Evolutionary conservation across 805 yeast genomes (phyloP).

Genomic region (Barnettozyma californica): DNA sequence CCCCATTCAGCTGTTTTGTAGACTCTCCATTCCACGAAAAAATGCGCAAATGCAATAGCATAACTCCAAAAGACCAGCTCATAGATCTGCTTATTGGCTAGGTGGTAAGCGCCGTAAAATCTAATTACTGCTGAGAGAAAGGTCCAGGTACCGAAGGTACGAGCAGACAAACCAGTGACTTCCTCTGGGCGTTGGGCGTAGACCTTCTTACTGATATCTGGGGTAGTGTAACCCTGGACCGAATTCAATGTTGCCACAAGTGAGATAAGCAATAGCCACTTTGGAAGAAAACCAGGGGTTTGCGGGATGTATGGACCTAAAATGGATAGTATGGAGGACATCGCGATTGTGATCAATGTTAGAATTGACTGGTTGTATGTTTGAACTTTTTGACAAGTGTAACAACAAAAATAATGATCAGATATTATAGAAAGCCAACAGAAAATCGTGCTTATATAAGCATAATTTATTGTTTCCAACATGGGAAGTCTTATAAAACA

Average conservation of each 20-base stretch:
- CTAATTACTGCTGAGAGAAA: constrained; percentile 79
- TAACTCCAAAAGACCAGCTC: constrained; percentile 77
- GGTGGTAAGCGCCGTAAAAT: constrained; percentile 78
- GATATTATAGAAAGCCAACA: too few relatives aligned
- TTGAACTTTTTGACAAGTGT: too few relatives aligned
- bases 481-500: too few relatives aligned
- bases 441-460: too few relatives aligned
- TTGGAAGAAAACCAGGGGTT: constrained; percentile 58
- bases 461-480: too few relatives aligned
- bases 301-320: constrained; percentile 34
- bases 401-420: too few relatives aligned
- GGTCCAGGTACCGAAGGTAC: constrained; percentile 99
- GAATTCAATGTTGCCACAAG: constrained; percentile 92
- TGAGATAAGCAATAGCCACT: constrained; percentile 77
- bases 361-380: too few relatives aligned
- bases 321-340: constrained; percentile 30
- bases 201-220: constrained; percentile 72
- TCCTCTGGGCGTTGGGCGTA: constrained; percentile 60
- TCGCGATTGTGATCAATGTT: constrained; percentile 4
- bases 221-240: constrained; percentile 74
- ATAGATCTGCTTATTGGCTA: constrained; percentile 64
- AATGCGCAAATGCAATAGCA: constrained; percentile 78
- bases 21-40: constrained; percentile 73
- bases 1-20: constrained; percentile 80
- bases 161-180: constrained; percentile 70